Percentiles rank a stretch among this genome's conserved stretches.
These are phyloP conservation scores for Podospora fimiseda DNA, from an alignment of 495 filamentous ascomycete species.

Conservation along the genomic window DNA sequence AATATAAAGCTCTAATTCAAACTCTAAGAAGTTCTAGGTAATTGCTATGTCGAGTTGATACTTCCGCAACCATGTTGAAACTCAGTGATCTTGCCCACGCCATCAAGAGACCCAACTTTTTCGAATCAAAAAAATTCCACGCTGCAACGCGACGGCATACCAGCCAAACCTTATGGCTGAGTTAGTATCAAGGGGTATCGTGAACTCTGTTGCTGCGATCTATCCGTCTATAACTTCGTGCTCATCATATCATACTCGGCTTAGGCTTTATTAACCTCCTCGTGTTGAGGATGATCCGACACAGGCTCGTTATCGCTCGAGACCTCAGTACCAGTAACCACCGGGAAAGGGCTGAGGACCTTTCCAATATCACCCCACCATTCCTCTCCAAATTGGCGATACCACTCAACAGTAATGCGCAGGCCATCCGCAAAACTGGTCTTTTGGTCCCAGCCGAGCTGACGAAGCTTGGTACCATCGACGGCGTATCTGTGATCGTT, in stretches of 20 bases:
- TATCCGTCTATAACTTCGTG: no score
- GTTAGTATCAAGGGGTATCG: not conserved
- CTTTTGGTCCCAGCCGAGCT: constrained; percentile 62
- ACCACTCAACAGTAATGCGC: constrained; percentile 63
- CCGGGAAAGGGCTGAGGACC: constrained; percentile 53
- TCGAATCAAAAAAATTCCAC: not conserved
- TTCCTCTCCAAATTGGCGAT: constrained; percentile 49
- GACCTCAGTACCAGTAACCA: constrained; percentile 45
- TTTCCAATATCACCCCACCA: constrained; percentile 74
- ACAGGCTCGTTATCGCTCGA: constrained; percentile 44
- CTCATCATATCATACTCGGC: constrained; percentile 32
- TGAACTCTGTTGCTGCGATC: not conserved
- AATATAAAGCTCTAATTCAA: no score
- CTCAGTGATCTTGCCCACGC: not conserved
- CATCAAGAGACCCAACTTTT: not conserved
- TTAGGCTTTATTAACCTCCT: constrained; percentile 35
- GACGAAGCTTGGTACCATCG: constrained; percentile 56
- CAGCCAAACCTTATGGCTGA: no score
- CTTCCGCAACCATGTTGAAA: not conserved
- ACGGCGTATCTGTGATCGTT: constrained; percentile 67
- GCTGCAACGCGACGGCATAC: not conserved
- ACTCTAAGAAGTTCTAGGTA: no score
- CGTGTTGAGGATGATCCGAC: constrained; percentile 35
- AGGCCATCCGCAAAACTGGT: constrained; percentile 57
- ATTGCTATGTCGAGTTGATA: no score